These are phyloP conservation scores for Maudiozyma turicensis DNA, from an alignment of 805 yeast genomes.

Conservation along the genomic window DNA sequence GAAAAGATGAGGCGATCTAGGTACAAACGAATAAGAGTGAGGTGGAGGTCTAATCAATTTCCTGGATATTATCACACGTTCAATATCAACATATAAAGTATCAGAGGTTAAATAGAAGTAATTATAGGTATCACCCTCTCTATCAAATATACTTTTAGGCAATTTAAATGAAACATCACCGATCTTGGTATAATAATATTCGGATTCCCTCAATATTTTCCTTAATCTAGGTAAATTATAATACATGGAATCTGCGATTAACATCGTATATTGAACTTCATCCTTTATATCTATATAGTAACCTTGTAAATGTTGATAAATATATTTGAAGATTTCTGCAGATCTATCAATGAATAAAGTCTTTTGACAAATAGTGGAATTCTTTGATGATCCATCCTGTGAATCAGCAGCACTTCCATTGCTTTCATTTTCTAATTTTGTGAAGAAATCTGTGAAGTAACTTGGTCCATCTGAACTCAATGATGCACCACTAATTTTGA, in stretches of 20 bases:
- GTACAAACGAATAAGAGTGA: slow-evolving; percentile 39
- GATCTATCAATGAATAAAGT: slow-evolving; percentile 64
- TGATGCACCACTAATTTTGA: slow-evolving; percentile 64
- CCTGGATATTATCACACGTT: slow-evolving; percentile 29
- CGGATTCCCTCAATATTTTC: slow-evolving; percentile 40
- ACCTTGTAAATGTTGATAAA: slow-evolving; percentile 71
- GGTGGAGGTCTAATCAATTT: slow-evolving; percentile 72
- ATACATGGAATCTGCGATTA: slow-evolving; percentile 64
- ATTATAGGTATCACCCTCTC: slow-evolving; percentile 68
- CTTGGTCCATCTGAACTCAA: slow-evolving; percentile 81
- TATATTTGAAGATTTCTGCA: slow-evolving; percentile 55
- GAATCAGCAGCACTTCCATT: not conserved
- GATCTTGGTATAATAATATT: slow-evolving; percentile 42
- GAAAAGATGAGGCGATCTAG: slow-evolving; percentile 47
- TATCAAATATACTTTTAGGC: slow-evolving; percentile 42
- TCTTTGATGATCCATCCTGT: not conserved
- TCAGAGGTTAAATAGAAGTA: slow-evolving; percentile 58
- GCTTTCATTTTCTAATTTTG: not conserved
- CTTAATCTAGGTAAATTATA: slow-evolving; percentile 54
- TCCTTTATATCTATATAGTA: slow-evolving; percentile 53
- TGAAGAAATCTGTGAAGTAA: slow-evolving; percentile 69
- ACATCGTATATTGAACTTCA: slow-evolving; percentile 51
- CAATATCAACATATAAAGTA: slow-evolving; percentile 42
- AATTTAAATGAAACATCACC: slow-evolving; percentile 55
- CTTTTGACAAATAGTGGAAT: not conserved